Evolutionary conservation across 2,329 filamentous ascomycete species (phyloP).

Genomic region (Aspergillus spinulosporus): DNA sequence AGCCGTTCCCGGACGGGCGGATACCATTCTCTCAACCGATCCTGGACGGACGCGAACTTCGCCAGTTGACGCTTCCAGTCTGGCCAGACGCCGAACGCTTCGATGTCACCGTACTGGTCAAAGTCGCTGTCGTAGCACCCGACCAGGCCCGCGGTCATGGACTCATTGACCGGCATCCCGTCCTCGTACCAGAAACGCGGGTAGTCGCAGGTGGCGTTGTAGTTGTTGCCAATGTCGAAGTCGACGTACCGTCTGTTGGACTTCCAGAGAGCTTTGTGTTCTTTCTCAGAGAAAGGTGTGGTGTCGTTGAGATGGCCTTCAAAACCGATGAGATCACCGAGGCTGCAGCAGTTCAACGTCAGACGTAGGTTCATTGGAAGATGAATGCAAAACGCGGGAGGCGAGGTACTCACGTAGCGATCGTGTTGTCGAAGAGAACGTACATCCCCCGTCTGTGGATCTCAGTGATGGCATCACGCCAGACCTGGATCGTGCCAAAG

Average conservation of each 20-base stretch:
- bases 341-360: neutral
- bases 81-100: conserved; percentile 63
- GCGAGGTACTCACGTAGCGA: conserved; percentile 55
- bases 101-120: conserved; percentile 64
- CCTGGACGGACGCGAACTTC: conserved; percentile 67
- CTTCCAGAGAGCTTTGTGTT: conserved; percentile 62
- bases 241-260: conserved; percentile 57
- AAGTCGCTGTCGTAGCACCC: conserved; percentile 66
- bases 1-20: conserved; percentile 59
- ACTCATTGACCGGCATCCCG: conserved; percentile 52
- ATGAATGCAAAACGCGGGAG: too few species aligned
- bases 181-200: conserved; percentile 63
- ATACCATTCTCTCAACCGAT: conserved; percentile 65
- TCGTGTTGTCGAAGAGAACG: conserved; percentile 65
- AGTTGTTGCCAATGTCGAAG: conserved; percentile 56
- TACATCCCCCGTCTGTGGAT: conserved; percentile 66
- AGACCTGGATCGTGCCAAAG: conserved; percentile 60
- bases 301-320: conserved; percentile 60
- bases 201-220: conserved; percentile 57
- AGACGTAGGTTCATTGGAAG: neutral
- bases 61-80: conserved; percentile 65
- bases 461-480: conserved; percentile 58
- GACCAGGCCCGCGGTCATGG: conserved; percentile 49
- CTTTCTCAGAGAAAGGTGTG: conserved; percentile 56
- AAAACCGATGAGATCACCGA: conserved; percentile 62